phyloP scores from a whole-genome alignment of 2,329 filamentous ascomycete species.

The Colletotrichum orbiculare region DNA sequence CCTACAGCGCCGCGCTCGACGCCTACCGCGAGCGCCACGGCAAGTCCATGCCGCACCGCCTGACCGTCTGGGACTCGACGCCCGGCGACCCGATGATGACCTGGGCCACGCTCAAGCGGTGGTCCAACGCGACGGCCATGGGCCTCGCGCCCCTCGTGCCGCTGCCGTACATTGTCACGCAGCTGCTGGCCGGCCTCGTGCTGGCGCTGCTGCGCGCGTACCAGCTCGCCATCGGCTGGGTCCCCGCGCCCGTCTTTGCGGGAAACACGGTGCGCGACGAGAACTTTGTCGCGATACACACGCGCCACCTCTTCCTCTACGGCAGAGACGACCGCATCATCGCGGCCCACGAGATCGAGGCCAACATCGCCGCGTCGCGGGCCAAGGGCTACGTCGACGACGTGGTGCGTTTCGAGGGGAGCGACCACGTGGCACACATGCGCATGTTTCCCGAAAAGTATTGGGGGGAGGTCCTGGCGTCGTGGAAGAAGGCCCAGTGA shows the following conservation, averaged over 20 bases:
- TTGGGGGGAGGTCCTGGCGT: conserved; percentile 58
- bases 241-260: conserved; percentile 50
- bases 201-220: conserved; percentile 50
- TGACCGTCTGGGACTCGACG: conserved; percentile 64
- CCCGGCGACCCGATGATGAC: conserved; percentile 59
- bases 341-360: conserved; percentile 64
- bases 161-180: conserved; percentile 60
- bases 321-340: conserved; percentile 69
- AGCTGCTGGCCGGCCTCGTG: conserved; percentile 57
- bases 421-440: conserved; percentile 71
- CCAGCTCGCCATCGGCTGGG: conserved; percentile 49
- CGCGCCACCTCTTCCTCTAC: conserved; percentile 67
- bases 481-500: conserved; percentile 40
- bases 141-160: conserved; percentile 59
- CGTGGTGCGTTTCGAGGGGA: conserved; percentile 66
- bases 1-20: conserved; percentile 60
- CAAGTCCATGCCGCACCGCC: conserved; percentile 56
- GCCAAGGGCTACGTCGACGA: conserved; percentile 60
- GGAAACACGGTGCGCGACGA: conserved; percentile 10
- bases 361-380: conserved; percentile 60
- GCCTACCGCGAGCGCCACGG: conserved; percentile 54
- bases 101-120: conserved; percentile 56
- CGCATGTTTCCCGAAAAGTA: conserved; percentile 66
- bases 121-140: conserved; percentile 64
- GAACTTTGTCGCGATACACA: conserved; percentile 45